phyloP scores from a whole-genome alignment of 2,329 filamentous ascomycete genomes.

The Lecanicillium sp. region DNA sequence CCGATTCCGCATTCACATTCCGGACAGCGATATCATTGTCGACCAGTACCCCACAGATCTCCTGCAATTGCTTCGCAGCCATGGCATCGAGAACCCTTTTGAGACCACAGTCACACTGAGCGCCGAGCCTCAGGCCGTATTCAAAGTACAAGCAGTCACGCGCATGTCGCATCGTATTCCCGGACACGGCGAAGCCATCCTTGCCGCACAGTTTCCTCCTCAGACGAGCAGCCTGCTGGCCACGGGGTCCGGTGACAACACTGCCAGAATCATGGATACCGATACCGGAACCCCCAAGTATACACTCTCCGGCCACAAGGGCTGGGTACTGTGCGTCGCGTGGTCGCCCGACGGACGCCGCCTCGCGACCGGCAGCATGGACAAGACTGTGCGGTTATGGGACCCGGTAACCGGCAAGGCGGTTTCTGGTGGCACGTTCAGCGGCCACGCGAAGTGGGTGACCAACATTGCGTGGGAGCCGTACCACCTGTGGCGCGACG shows the following conservation, averaged over 20 bases:
- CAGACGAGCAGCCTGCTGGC: constrained; percentile 70
- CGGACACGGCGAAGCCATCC: constrained; percentile 86
- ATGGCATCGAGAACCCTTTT: constrained; percentile 53
- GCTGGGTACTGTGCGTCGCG: constrained; percentile 82
- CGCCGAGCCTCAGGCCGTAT: constrained; percentile 80
- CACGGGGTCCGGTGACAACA: constrained; percentile 86
- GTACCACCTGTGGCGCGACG: constrained; percentile 72
- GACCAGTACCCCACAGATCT: constrained; percentile 53
- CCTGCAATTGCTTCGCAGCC: constrained; percentile 45
- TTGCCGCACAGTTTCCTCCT: constrained; percentile 81
- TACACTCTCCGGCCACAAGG: constrained; percentile 80
- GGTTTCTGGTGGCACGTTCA: constrained; percentile 60
- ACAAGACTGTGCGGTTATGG: constrained; percentile 88
- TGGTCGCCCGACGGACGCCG: constrained; percentile 80
- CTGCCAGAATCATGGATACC: constrained; percentile 88
- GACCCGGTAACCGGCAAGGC: constrained; percentile 74
- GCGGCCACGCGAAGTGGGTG: constrained; percentile 85
- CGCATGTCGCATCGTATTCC: constrained; percentile 83
- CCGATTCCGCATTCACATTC: constrained; percentile 54
- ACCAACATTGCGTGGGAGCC: constrained; percentile 89
- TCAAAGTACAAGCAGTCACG: constrained; percentile 86
- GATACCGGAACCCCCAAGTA: constrained; percentile 85
- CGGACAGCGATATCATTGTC: constrained; percentile 45
- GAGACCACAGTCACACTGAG: constrained; percentile 50
- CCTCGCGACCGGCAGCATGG: constrained; percentile 87